Percentiles rank a stretch among this genome's conserved stretches.
These are phyloP conservation scores for Solanum neorickii DNA, from an alignment of 257 asterid species.

Conservation along the genomic window DNA sequence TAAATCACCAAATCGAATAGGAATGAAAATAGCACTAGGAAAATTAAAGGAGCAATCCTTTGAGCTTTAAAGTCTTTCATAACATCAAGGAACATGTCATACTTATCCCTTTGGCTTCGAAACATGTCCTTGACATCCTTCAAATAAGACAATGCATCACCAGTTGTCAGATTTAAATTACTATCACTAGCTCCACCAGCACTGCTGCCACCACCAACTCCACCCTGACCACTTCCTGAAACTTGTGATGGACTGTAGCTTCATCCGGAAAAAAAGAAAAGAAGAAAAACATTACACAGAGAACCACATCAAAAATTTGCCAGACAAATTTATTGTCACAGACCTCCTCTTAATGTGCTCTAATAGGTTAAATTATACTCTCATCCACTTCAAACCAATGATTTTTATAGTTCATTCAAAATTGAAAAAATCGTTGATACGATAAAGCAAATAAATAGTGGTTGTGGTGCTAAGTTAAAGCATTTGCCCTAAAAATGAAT, in stretches of 20 bases:
- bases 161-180: conserved; percentile 63
- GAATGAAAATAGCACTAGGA: background rate
- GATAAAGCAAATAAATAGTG: background rate
- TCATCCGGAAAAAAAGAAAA: background rate
- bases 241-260: conserved; percentile 63
- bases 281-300: background rate
- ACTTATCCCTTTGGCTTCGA: conserved; percentile 71
- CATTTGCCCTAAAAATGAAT: background rate
- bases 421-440: background rate
- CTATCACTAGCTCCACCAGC: conserved; percentile 35
- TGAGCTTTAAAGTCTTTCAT: conserved; percentile 91
- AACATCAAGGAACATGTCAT: conserved; percentile 77
- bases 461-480: background rate
- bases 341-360: background rate
- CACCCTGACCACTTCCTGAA: conserved; percentile 21
- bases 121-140: conserved; percentile 95
- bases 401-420: conserved; percentile 3
- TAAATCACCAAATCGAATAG: background rate
- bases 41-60: conserved; percentile 35
- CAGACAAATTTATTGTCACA: background rate
- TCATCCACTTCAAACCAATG: background rate
- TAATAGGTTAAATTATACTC: background rate
- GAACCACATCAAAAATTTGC: background rate
- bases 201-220: conserved; percentile 23
- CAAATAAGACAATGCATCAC: conserved; percentile 76